A percentile compares a stretch with the other conserved stretches of the same genome.
Conservation (phyloP, 2,329 filamentous ascomycete species). For the Pseudogymnoascus sp. region DNA sequence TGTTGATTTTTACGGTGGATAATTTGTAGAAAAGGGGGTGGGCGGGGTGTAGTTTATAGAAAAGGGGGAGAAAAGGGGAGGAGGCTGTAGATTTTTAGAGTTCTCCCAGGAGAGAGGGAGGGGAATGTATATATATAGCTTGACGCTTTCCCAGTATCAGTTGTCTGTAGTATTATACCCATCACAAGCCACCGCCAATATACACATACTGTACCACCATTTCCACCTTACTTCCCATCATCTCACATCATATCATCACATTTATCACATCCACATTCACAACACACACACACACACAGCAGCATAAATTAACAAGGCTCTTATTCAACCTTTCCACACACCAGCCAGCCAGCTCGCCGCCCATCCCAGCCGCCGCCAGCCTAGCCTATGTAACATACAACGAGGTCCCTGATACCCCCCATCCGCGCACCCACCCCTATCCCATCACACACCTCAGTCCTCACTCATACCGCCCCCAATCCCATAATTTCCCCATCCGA, state of each 20-base stretch:
- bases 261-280: background rate
- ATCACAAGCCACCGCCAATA: background rate
- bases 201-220: background rate
- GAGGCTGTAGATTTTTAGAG: background rate
- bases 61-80: background rate
- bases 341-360: background rate
- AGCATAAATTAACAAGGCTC: constrained; percentile 1
- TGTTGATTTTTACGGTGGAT: constrained; percentile 85
- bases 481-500: background rate
- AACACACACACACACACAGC: background rate
- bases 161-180: background rate
- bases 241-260: background rate
- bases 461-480: background rate
- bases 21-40: constrained; percentile 47
- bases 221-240: background rate
- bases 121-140: background rate
- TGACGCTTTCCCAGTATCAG: background rate
- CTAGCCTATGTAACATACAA: constrained; percentile 1
- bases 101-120: no score
- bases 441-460: background rate
- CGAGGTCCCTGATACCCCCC: background rate
- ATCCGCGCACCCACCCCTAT: background rate
- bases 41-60: background rate
- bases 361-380: background rate
- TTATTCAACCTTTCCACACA: background rate